Conservation (phyloP, 345 rosid species). For the Eucalyptus grandis region DNA sequence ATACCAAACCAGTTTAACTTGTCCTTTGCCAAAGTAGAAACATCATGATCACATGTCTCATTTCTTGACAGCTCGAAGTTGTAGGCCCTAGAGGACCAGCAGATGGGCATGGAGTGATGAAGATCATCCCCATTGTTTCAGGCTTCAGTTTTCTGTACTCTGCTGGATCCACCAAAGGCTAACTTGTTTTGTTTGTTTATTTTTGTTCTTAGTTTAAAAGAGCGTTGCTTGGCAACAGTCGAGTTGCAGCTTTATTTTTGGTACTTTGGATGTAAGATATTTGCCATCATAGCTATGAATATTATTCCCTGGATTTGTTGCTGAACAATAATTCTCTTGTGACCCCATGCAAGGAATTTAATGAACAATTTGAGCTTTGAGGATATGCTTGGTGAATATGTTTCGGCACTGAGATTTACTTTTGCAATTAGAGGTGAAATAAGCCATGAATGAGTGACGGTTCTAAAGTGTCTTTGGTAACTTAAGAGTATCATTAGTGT, state of each 20-base stretch:
- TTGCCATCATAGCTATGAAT: rapidly evolving
- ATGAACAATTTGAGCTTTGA: too few relatives aligned
- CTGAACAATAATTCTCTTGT: too few relatives aligned
- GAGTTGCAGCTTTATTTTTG: too few relatives aligned
- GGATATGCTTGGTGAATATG: too few relatives aligned
- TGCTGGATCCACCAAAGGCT: not conserved
- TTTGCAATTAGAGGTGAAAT: too few relatives aligned
- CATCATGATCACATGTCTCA: not conserved
- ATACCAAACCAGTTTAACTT: not conserved
- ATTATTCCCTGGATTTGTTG: too few relatives aligned
- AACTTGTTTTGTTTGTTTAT: not conserved
- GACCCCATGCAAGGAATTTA: too few relatives aligned
- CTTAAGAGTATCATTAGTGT: too few relatives aligned
- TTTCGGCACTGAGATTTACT: too few relatives aligned
- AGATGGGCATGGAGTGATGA: not conserved
- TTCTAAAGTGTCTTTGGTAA: too few relatives aligned
- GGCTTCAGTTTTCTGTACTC: not conserved
- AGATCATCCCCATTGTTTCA: too few relatives aligned
- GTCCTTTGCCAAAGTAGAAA: not conserved
- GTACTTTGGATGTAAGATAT: not conserved
- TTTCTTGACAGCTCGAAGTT: not conserved
- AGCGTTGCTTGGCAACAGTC: not conserved
- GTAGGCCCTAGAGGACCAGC: not conserved
- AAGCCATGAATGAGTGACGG: too few relatives aligned
- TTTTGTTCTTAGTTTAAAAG: not conserved